Evolutionary conservation across 345 rosid species (phyloP).

Genomic region (Eutrema yunnanense): DNA sequence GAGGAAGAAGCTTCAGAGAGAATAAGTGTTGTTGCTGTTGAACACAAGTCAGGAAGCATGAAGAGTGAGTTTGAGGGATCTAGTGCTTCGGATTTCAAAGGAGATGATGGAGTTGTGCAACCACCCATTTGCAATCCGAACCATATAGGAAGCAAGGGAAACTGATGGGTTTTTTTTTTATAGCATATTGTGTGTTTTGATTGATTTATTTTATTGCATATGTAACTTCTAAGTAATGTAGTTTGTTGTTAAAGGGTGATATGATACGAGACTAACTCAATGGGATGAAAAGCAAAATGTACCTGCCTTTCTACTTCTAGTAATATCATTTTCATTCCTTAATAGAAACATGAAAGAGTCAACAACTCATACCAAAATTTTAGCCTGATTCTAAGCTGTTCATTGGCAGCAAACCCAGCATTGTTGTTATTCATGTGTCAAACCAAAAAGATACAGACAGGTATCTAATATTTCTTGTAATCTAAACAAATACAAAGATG

Average conservation of each 20-base stretch:
- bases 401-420: background rate
- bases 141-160: constrained; percentile 16
- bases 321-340: constrained; percentile 1
- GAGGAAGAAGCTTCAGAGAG: constrained; percentile 13
- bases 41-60: constrained; percentile 7
- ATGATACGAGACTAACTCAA: constrained; percentile 1
- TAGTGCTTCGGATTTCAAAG: constrained; percentile 5
- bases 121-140: background rate
- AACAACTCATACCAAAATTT: background rate
- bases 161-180: background rate
- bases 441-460: background rate
- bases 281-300: background rate
- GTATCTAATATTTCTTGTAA: background rate
- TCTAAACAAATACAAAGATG: constrained; percentile 21
- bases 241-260: constrained; percentile 19
- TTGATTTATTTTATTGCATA: constrained; percentile 11
- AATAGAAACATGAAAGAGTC: background rate
- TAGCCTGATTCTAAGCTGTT: background rate
- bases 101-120: background rate
- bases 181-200: constrained; percentile 5
- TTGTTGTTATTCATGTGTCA: background rate
- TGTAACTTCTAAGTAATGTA: constrained; percentile 17
- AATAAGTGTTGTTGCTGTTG: constrained; percentile 1
- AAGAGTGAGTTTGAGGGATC: constrained; percentile 9
- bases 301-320: background rate